Evolutionary conservation across 176 grass and related monocot species (phyloP), one percentile per base, ranked within the genome.

Genomic region (Oryza rufipogon): DNA sequence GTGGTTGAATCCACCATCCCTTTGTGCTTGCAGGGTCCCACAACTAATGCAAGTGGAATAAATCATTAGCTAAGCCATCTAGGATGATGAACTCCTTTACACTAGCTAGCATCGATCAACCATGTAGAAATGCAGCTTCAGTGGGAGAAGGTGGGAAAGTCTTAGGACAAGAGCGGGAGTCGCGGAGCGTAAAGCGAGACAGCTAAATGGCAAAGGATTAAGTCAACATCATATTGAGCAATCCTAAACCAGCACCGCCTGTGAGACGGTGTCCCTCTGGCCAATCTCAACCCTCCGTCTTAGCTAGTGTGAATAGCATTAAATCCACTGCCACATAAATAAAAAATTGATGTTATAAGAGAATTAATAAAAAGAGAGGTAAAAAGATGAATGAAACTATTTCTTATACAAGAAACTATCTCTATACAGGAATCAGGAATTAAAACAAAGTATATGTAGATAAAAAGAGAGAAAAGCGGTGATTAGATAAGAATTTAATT

Each of bases 21-120:
- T 66, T 66, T 85, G 39, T 28, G 77, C n/a, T 76, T 80, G 3
- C 20, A 11, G 70, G 76, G 64, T 8, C 76, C 76, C 87, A 84
- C 86, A 15, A 6, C 48, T 23, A 63, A 23, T 23, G n/a, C 81
- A 69, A 70, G 71, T 70, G 70, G 77, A 76, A 33, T 4, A 16
- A 46, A 63, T 23, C 58, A 63, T 63, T 63, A 63, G 19, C 56
- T 28, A 44, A 61, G 15, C 32, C 4, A 41, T 79, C 54, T 56
- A 41, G 2, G 14, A 19, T 8, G 54, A 58, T 6, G 20, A 58
- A 58, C 54, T 58, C 54, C 51, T 56, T 56, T 56, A 19, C 1
- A 4, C 47, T 6, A 46, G 42, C 47, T 6, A 46, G 42, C 39
- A 10, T n/a, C 28, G 16, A 47, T 38, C 70, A 60, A 34, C 28